Evolutionary conservation across 257 asterid species (phyloP).

Genomic region (Datura wrightii): DNA sequence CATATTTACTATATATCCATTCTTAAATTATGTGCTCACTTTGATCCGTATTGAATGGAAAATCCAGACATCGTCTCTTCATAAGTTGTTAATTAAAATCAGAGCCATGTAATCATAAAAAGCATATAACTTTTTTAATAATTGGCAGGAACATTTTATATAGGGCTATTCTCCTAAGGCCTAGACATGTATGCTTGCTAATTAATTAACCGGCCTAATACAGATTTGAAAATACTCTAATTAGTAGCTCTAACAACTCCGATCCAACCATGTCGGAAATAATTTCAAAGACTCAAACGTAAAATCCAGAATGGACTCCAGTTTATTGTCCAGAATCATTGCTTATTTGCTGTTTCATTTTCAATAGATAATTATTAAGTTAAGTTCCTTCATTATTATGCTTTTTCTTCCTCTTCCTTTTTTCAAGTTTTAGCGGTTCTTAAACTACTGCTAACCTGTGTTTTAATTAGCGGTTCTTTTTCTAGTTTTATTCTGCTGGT

Average conservation of each 20-base stretch:
- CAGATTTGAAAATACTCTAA: background rate
- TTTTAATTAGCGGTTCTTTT: too few relatives aligned
- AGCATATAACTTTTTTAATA: background rate
- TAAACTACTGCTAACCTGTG: too few relatives aligned
- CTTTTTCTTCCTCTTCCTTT: too few relatives aligned
- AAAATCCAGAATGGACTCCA: slow-evolving; percentile 6
- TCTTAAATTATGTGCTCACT: too few relatives aligned
- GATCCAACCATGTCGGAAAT: slow-evolving; percentile 16
- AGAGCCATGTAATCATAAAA: background rate
- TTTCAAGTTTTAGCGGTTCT: too few relatives aligned
- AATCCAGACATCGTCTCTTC: background rate
- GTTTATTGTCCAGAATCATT: background rate
- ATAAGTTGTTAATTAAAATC: background rate
- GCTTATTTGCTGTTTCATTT: slow-evolving; percentile 20
- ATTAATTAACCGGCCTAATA: slow-evolving; percentile 33
- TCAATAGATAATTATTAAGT: background rate
- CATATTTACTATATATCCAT: too few relatives aligned
- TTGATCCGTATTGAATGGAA: too few relatives aligned
- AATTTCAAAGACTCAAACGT: background rate
- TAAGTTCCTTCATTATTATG: too few relatives aligned
- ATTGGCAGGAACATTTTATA: background rate
- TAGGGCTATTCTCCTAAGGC: slow-evolving; percentile 18
- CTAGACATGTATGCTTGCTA: background rate
- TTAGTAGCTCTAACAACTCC: slow-evolving; percentile 36
- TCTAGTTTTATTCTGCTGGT: too few relatives aligned